A percentile compares a stretch with the other conserved stretches of the same genome.
phyloP scores from a whole-genome alignment of 2,329 filamentous ascomycete species.

The Fusarium sp. region DNA sequence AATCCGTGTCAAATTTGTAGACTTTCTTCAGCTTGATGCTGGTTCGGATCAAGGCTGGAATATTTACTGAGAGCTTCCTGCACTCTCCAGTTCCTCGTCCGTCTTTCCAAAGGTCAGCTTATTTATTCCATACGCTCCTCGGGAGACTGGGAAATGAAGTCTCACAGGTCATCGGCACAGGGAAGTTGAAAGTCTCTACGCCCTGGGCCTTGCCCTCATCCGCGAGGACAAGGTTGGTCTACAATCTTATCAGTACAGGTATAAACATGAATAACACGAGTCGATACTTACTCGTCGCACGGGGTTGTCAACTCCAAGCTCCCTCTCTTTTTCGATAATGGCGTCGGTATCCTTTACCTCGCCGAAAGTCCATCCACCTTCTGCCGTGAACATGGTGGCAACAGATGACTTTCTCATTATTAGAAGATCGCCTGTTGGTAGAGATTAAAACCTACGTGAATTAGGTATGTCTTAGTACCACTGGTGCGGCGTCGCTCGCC shows the following conservation, averaged over 20 bases:
- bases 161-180: slow-evolving; percentile 51
- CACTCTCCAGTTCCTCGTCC: slow-evolving; percentile 53
- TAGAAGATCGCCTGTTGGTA: fast-evolving
- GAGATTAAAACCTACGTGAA: slow-evolving; percentile 50
- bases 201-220: slow-evolving; percentile 49
- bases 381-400: slow-evolving; percentile 45
- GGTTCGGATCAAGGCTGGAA: slow-evolving; percentile 51
- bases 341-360: slow-evolving; percentile 51
- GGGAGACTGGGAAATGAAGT: not conserved
- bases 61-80: slow-evolving; percentile 54
- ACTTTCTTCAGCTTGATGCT: slow-evolving; percentile 50
- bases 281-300: slow-evolving; percentile 48
- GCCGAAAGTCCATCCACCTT: slow-evolving; percentile 52
- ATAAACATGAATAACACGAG: fast-evolving
- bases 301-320: slow-evolving; percentile 46
- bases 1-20: slow-evolving; percentile 53
- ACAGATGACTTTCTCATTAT: slow-evolving; percentile 47
- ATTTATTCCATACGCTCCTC: too few relatives aligned
- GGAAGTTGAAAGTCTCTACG: slow-evolving; percentile 52
- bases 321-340: slow-evolving; percentile 51
- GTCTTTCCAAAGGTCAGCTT: slow-evolving; percentile 43
- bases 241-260: not conserved
- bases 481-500: slow-evolving; percentile 48
- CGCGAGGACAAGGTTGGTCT: slow-evolving; percentile 51
- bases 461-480: slow-evolving; percentile 50